Base-by-base conservation (phyloP, 2,329 filamentous ascomycete species). In the Grosmannia huntii region DNA sequence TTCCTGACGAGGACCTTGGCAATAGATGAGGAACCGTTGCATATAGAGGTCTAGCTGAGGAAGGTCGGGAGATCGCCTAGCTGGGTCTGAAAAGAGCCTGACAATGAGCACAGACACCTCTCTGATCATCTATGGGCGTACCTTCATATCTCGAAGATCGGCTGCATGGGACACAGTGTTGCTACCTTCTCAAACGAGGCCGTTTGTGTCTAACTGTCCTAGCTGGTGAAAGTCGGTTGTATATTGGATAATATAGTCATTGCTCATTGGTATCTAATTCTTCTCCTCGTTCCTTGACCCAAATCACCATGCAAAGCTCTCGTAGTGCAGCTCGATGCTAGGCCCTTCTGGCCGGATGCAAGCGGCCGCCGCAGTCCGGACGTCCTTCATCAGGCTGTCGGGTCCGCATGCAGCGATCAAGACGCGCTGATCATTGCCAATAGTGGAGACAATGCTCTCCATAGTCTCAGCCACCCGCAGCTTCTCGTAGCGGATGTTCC, bases 391-490 rank as follows among this genome's bases (percentile, higher is more conserved):
- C 48, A 80, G 63, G 7, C 68, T 65, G n/a, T 69, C 68, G 1
- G 77, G 76, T 3, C 76, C 76, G 65, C 77, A 80, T 2, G 72
- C 76, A 3, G 73, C 75, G 46, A 80, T 69, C 9, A 74, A 67
- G n/a, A 76, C 69, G 28, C 72, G 70, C 61, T 74, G 68, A 51
- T 69, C 65, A 16, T 63, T 60, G 2, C 5, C 23, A 5, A 58
- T n/a, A 2, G 44, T 25, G 11, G 44, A n/a, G 1, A 58, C 44
- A 19, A 58, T 55, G n/a, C 19, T 16, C 27, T 55, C 19, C 21
- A 58, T 51, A 2, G 57, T 33, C 14, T 58, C 44, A 1, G 25
- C 31, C 4, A 55, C 52, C 6, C 16, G 52, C 10, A 58, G 33
- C 46, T 55, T 58, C 46, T 58, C 57, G 46, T 58, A 58, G 5